Percentiles rank a stretch among this genome's conserved stretches.
phyloP scores from a whole-genome alignment of 805 yeast species.

The Metschnikowia cubensis region DNA sequence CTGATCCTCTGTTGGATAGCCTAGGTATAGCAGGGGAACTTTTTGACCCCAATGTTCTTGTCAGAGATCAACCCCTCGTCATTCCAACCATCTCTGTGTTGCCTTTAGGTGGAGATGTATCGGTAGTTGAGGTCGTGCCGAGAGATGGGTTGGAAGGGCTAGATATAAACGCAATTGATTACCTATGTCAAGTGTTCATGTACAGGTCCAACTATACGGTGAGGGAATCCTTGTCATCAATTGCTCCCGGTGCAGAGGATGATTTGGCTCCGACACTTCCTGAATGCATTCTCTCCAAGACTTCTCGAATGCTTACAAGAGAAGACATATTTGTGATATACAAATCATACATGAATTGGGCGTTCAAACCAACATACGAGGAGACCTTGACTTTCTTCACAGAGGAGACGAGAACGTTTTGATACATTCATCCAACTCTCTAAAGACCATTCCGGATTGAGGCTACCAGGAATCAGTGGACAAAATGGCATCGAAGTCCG shows the following conservation, averaged over 20 bases:
- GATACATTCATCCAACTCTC: neutral
- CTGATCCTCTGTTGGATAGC: slow-evolving; percentile 19
- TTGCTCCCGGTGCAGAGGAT: slow-evolving; percentile 81
- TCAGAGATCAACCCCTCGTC: slow-evolving; percentile 36
- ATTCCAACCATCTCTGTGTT: slow-evolving; percentile 25
- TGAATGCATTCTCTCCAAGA: slow-evolving; percentile 37
- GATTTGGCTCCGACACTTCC: slow-evolving; percentile 35
- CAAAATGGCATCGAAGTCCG: slow-evolving; percentile 1
- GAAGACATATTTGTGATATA: slow-evolving; percentile 55
- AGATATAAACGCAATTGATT: slow-evolving; percentile 58
- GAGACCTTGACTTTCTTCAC: slow-evolving; percentile 16
- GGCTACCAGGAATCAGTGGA: neutral
- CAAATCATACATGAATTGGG: slow-evolving; percentile 65
- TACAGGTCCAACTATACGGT: slow-evolving; percentile 40
- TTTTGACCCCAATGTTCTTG: slow-evolving; percentile 34
- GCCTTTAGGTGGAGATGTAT: slow-evolving; percentile 37
- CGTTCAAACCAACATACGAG: slow-evolving; percentile 66
- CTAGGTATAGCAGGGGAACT: slow-evolving; percentile 21
- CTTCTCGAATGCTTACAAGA: slow-evolving; percentile 45
- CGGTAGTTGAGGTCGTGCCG: slow-evolving; percentile 55
- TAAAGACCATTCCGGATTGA: neutral
- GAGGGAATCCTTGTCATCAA: slow-evolving; percentile 41
- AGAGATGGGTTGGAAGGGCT: slow-evolving; percentile 21
- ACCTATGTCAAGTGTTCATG: slow-evolving; percentile 42
- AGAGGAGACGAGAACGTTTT: slow-evolving; percentile 16